Evolutionary conservation across 2,329 filamentous ascomycete species (phyloP), one percentile per base, ranked within the genome.

Genomic region (Verticillium tricorpus): DNA sequence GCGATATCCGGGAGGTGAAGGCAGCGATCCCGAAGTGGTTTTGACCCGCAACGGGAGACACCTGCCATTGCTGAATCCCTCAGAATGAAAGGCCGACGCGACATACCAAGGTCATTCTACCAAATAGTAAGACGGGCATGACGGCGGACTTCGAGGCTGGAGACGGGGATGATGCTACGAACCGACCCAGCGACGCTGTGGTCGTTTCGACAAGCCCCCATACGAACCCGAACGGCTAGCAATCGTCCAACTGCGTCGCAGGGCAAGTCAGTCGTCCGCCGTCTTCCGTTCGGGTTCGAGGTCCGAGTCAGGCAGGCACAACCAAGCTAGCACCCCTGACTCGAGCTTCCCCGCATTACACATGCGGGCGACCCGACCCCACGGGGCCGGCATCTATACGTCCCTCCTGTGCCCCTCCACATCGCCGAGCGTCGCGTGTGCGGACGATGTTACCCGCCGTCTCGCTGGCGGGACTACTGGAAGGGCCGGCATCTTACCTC

Each of bases 31-130:
- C 55, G 75, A 80, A 63, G 68, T 87, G 35, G 74, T 84, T 17
- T 70, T 89, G 67, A 82, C 80, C 6, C 82, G 77, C 74, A 78
- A 81, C 59, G 85, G 84, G 1, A 76, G 73, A 67, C 68, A 72
- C 45, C 39, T 81, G 22, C 69, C 70, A 1, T 50, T 71, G 37
- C n/a, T 67, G 31, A 50, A 64, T 35, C 31, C 34, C 11, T 15
- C 37, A 15, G 22, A 5, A 14, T 45, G 32, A 58, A 32, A 31
- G 45, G n/a, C 2, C 45, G 19, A 22, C 19, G 11, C n/a, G 19
- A n/a, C 45, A 50, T 12, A n/a, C 7, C 3, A 15, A 37, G 7
- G 35, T 37, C 28, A 5, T 28, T 6, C 28, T 28, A 6, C 28
- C 28, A 28, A 28, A 28, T 28, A 28, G 28, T 5, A 6, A 5